Conservation (phyloP, 768 basidiomycete species). For the Lyophyllum decastes region DNA sequence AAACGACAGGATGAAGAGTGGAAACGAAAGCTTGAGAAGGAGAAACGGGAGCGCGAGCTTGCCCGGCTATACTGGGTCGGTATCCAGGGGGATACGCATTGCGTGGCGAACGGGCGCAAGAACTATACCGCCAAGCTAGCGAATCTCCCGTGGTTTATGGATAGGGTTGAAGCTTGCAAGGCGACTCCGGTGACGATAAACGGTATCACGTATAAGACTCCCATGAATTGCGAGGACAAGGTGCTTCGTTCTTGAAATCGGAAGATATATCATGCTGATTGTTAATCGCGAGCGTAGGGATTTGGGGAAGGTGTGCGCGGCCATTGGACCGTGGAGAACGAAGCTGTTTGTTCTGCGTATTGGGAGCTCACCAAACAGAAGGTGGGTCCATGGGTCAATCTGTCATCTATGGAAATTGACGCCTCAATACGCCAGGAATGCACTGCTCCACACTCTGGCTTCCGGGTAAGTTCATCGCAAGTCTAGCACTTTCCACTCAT, state of each 20-base stretch:
- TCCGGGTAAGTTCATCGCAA: neutral
- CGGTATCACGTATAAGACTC: conserved; percentile 14
- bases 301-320: neutral
- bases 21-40: neutral
- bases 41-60: conserved; percentile 10
- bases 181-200: conserved; percentile 16
- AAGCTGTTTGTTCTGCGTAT: conserved; percentile 7
- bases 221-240: conserved; percentile 14
- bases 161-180: conserved; percentile 20
- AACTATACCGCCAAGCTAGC: conserved; percentile 15
- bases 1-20: neutral
- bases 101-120: conserved; percentile 5
- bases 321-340: conserved; percentile 10
- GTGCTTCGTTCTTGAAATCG: neutral
- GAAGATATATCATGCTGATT: neutral
- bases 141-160: conserved; percentile 14
- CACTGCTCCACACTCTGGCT: too few relatives aligned
- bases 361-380: conserved; percentile 12
- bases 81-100: conserved; percentile 10
- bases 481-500: neutral
- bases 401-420: neutral
- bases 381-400: neutral
- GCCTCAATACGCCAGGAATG: too few relatives aligned
- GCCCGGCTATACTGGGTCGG: conserved; percentile 19
- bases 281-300: neutral